These are phyloP conservation scores for Sphaerulina musiva DNA, from an alignment of 2,329 filamentous ascomycete species.

Conservation along the genomic window DNA sequence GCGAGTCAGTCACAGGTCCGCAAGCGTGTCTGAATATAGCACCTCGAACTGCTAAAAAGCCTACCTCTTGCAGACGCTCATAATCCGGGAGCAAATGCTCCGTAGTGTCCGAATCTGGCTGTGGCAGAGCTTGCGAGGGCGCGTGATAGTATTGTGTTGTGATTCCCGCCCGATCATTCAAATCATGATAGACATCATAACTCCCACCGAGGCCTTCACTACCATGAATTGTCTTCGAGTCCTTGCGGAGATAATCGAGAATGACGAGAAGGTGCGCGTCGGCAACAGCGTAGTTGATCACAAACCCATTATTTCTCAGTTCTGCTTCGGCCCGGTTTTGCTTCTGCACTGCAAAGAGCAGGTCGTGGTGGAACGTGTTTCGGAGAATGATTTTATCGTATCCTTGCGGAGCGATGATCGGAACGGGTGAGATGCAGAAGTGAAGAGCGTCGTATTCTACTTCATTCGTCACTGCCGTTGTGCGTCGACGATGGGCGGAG, in stretches of 20 bases:
- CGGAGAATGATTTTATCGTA: constrained; percentile 4
- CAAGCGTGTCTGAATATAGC: too few relatives aligned
- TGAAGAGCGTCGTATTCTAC: constrained; percentile 4
- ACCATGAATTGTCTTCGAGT: not conserved
- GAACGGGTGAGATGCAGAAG: not conserved
- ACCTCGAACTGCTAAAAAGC: too few relatives aligned
- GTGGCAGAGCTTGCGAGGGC: not conserved
- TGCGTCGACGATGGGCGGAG: not conserved
- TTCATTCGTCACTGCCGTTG: not conserved
- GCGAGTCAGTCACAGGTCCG: too few relatives aligned
- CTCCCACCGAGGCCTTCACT: not conserved
- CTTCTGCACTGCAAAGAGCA: constrained; percentile 1
- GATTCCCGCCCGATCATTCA: not conserved
- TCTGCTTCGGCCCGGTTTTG: not conserved
- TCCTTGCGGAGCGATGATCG: not conserved
- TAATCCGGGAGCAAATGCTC: not conserved
- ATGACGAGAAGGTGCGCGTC: constrained; percentile 3
- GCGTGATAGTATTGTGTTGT: not conserved
- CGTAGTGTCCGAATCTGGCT: not conserved
- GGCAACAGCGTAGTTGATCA: constrained; percentile 1
- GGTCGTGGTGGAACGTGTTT: constrained; percentile 3
- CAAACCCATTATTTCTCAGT: not conserved
- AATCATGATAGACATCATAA: constrained; percentile 6
- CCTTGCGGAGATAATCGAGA: not conserved
- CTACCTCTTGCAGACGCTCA: constrained; percentile 1